Base-by-base conservation (phyloP, 352 stramenopile species). In the Pythium scleroteichum region DNA sequence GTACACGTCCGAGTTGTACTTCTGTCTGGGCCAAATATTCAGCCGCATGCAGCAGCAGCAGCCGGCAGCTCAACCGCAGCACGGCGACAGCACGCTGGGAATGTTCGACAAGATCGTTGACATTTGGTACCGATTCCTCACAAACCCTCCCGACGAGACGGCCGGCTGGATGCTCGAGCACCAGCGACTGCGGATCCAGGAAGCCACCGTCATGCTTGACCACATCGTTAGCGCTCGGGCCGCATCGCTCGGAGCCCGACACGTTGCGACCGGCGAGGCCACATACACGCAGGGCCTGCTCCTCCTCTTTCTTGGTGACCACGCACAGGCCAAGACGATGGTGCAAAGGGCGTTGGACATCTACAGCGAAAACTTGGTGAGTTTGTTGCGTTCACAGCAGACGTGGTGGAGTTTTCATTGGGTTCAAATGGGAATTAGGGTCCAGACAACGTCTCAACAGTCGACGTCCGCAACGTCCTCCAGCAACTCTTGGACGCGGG, bases 51-150 rank as follows among this genome's bases (percentile, higher is more conserved):
- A 79, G 64, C 38, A 56, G 33, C 29, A 44, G 13, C 61, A 67
- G 22, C 62, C 73, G 22, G 26, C 70, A 17, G 16, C 60, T 17
- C 49, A 59, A 26, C 48, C 55, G 22, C 57, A 59, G 53, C 53
- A 72, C 23, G 61, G 49, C 4, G 79, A 91, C 32, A 86, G 74
- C 41, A 75, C 82, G 23, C 66, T 92, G 22, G 75, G 75, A 19
- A 79, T 89, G 78, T 78, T 87, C 22, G 82, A 92, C 63, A 92
- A 92, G 35, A 75, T 90, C 12, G 80, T 92, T 26, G 80, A 92
- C 59, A 90, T 90, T 42, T 90, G 78, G 79, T 89, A 89, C 66
- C 74, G 78, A 1, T 90, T 90, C 56, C 53, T 87, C n/a, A 87
- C 79, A 5, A 86, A 84, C 42, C 79, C 79, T 27, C 79, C 79